Conservation (phyloP, 164 flowering plant species). For the Vitis vinifera region DNA sequence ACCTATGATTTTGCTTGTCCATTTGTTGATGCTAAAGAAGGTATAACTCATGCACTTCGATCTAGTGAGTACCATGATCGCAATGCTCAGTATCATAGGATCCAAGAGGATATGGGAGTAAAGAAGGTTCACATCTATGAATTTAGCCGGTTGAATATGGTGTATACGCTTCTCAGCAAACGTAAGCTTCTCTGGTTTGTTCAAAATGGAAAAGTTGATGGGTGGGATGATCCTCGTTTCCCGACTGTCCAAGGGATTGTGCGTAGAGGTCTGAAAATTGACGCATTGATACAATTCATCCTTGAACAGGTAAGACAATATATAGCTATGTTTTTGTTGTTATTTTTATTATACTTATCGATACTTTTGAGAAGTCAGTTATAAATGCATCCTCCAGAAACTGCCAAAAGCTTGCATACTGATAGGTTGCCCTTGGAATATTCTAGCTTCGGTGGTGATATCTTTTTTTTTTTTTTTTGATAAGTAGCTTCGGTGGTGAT, state of each 20-base stretch:
- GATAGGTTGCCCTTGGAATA: neutral
- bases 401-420: neutral
- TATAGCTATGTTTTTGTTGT: neutral
- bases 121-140: conserved; percentile 78
- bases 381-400: neutral
- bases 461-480: too few species aligned
- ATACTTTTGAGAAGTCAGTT: neutral
- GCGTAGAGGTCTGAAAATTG: conserved; percentile 86
- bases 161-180: conserved; percentile 93
- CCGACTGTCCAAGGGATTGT: conserved; percentile 96
- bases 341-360: neutral
- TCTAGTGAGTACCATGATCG: conserved; percentile 97
- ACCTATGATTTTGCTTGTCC: conserved; percentile 98
- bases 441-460: neutral
- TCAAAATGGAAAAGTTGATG: conserved; percentile 83
- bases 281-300: conserved; percentile 88
- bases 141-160: conserved; percentile 90
- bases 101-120: conserved; percentile 83
- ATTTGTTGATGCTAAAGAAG: conserved; percentile 90
- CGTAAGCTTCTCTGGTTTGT: conserved; percentile 98
- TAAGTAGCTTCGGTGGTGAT: neutral
- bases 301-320: conserved; percentile 73
- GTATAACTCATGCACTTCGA: conserved; percentile 87
- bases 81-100: conserved; percentile 83
- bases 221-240: conserved; percentile 99